Evolutionary conservation across 2,329 filamentous ascomycete species (phyloP).

Genomic region (Apiospora sp.): DNA sequence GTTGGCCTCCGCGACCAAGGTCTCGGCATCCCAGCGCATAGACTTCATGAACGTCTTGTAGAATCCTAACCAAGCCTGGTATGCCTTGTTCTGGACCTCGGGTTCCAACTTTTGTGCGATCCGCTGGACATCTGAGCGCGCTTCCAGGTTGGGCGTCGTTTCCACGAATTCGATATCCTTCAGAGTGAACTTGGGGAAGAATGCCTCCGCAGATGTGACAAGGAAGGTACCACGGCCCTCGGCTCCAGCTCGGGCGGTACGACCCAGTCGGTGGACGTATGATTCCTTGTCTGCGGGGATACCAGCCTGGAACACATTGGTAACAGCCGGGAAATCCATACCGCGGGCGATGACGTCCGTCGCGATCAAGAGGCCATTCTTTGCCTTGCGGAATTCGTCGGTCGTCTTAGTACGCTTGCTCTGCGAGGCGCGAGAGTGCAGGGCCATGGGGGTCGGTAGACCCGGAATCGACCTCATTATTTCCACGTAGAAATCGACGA

Average conservation of each 20-base stretch:
- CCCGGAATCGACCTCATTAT: slow-evolving; percentile 50
- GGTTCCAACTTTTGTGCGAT: slow-evolving; percentile 54
- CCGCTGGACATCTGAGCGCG: slow-evolving; percentile 45
- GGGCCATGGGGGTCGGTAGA: slow-evolving; percentile 52
- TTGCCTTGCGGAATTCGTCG: slow-evolving; percentile 65
- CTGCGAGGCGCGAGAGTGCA: slow-evolving; percentile 62
- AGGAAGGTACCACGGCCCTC: slow-evolving; percentile 70
- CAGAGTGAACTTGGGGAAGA: slow-evolving; percentile 58
- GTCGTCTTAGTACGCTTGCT: slow-evolving; percentile 63
- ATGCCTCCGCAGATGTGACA: slow-evolving; percentile 58
- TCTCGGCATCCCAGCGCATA: slow-evolving; percentile 42
- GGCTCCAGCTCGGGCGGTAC: slow-evolving; percentile 71
- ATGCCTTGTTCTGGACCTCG: slow-evolving; percentile 55
- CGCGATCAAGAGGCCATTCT: slow-evolving; percentile 65
- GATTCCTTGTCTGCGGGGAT: slow-evolving; percentile 66
- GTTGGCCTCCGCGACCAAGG: slow-evolving; percentile 60
- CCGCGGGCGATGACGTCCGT: slow-evolving; percentile 76
- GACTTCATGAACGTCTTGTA: slow-evolving; percentile 59
- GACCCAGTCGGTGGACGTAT: slow-evolving; percentile 73
- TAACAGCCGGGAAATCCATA: slow-evolving; percentile 77
- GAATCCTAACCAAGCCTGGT: slow-evolving; percentile 65
- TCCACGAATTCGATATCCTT: slow-evolving; percentile 62
- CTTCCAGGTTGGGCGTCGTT: slow-evolving; percentile 54
- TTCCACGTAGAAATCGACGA: slow-evolving; percentile 59
- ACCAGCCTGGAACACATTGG: slow-evolving; percentile 71